Percentiles rank a stretch among this genome's conserved stretches.
Evolutionary conservation across 345 rosid genomes (phyloP).

Genomic region (Carallia pectinifolia): DNA sequence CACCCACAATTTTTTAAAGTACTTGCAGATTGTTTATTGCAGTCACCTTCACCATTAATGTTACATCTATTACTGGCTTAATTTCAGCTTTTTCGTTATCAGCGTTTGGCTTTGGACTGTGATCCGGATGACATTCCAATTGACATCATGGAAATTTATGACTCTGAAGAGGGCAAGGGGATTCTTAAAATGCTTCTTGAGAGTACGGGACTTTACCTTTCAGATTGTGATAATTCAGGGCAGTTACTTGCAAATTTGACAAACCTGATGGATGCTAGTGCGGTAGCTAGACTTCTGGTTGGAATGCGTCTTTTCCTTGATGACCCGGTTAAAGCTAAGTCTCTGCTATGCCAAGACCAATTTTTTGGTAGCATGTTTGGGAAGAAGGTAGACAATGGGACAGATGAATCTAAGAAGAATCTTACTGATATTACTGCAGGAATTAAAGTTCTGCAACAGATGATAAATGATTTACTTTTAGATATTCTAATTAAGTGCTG

Average conservation of each 20-base stretch:
- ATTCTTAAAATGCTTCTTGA: neutral
- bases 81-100: neutral
- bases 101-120: slow-evolving; percentile 5
- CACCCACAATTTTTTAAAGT: neutral
- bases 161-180: neutral
- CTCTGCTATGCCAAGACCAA: neutral
- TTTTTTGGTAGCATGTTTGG: neutral
- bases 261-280: slow-evolving; percentile 11
- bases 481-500: slow-evolving; percentile 20
- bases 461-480: slow-evolving; percentile 3
- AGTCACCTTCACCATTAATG: neutral
- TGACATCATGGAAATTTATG: neutral
- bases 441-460: slow-evolving; percentile 1
- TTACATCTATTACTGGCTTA: neutral
- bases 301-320: slow-evolving; percentile 10
- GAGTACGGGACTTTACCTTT: neutral
- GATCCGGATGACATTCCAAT: slow-evolving; percentile 1
- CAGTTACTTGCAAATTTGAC: neutral
- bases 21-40: neutral
- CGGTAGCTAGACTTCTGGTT: slow-evolving; percentile 4
- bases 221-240: neutral
- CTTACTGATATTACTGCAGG: neutral
- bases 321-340: neutral
- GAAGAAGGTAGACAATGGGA: neutral
- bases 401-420: neutral